These are phyloP conservation scores for Phyllosticta citrichinensis DNA, from an alignment of 2,329 filamentous ascomycete species.

Conservation along the genomic window DNA sequence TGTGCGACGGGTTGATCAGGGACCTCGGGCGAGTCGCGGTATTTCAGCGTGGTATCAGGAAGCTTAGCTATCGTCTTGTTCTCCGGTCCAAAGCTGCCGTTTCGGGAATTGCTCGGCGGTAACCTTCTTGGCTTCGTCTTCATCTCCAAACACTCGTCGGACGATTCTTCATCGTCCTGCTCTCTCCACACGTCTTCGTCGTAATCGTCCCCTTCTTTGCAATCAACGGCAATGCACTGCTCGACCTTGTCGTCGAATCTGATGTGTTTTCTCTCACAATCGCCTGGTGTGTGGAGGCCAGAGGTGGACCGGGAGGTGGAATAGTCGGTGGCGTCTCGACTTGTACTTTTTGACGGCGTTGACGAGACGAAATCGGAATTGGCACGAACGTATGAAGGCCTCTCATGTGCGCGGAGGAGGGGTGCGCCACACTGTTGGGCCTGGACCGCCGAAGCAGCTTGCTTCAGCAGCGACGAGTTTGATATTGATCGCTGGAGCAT, in stretches of 20 bases:
- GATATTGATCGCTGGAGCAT: conserved; percentile 87
- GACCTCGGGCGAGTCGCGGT: conserved; percentile 63
- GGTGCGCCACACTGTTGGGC: conserved; percentile 46
- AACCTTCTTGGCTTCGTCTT: conserved; percentile 58
- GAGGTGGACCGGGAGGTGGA: conserved; percentile 61
- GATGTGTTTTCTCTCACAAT: conserved; percentile 68
- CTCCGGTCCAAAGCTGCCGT: conserved; percentile 42
- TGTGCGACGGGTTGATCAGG: conserved; percentile 41
- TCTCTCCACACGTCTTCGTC: conserved; percentile 39
- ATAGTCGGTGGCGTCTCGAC: conserved; percentile 53
- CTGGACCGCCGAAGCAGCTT: conserved; percentile 76
- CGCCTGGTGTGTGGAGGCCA: conserved; percentile 53
- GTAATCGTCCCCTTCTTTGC: conserved; percentile 68
- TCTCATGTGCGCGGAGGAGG: conserved; percentile 26
- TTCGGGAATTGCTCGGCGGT: conserved; percentile 47
- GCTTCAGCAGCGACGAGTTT: conserved; percentile 77
- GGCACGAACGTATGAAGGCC: conserved; percentile 48
- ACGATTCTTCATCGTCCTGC: conserved; percentile 44
- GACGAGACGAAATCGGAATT: conserved; percentile 61
- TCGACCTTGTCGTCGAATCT: conserved; percentile 94
- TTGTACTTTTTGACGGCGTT: conserved; percentile 52
- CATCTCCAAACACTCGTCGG: conserved; percentile 70
- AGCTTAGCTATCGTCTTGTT: conserved; percentile 83
- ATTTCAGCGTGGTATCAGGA: conserved; percentile 80
- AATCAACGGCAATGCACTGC: conserved; percentile 89